Conservation (phyloP, 2,329 filamentous ascomycete species). For the Massarina eburnea region DNA sequence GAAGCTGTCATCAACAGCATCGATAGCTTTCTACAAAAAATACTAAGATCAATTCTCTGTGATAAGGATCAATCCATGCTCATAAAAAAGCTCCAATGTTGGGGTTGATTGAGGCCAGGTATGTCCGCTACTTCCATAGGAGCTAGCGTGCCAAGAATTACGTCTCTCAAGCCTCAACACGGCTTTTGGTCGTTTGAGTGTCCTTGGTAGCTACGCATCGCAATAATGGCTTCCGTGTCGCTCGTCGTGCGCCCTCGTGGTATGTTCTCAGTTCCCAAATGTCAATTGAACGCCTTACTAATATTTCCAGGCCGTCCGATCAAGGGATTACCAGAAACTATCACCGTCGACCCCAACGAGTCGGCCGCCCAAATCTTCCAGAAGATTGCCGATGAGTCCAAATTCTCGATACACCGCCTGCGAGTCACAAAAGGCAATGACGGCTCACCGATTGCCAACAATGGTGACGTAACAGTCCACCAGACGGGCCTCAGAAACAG, state of each 20-base stretch:
- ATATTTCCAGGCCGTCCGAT: conserved; percentile 60
- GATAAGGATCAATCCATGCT: too few relatives aligned
- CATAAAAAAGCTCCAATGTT: too few relatives aligned
- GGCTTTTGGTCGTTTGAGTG: background rate
- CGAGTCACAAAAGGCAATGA: conserved; percentile 67
- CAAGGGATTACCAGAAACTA: conserved; percentile 59
- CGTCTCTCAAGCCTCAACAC: background rate
- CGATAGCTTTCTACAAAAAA: too few relatives aligned
- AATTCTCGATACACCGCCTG: conserved; percentile 60
- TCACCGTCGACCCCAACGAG: conserved; percentile 55
- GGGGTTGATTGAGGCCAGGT: background rate
- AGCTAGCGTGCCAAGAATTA: background rate
- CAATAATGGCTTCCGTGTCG: conserved; percentile 47
- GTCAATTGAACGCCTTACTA: conserved; percentile 1
- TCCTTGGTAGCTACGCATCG: background rate
- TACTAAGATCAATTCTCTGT: too few relatives aligned
- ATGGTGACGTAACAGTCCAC: conserved; percentile 54
- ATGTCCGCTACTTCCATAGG: background rate
- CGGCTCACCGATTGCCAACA: conserved; percentile 60
- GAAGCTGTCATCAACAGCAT: too few relatives aligned
- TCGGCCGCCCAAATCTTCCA: conserved; percentile 59
- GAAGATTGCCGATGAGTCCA: conserved; percentile 56
- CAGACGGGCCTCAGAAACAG: conserved; percentile 60
- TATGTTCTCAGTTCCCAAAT: conserved; percentile 22
- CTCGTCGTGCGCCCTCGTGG: conserved; percentile 51